Base-by-base conservation (phyloP, 306 rosid genomes). In the Vigna radiata region DNA sequence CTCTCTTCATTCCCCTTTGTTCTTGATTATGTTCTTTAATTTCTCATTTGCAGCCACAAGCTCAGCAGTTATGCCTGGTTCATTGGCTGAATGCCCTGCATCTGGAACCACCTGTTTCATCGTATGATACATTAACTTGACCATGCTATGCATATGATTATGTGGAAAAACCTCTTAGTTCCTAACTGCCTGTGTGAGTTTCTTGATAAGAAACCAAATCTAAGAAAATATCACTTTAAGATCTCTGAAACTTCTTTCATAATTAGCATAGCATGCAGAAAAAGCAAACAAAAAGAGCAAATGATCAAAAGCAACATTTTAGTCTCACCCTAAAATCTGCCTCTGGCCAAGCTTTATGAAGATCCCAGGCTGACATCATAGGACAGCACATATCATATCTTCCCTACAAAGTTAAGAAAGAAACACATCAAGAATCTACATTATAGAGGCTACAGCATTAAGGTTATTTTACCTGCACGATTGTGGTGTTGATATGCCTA, bases 281-380 rank as follows among this genome's bases (percentile, higher is more conserved):
- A 68, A 72, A 83, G 63, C 50, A 27, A 54, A 79, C n/a, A 16
- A 50, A 60, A 44, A 65, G 29, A 39, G 29, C 12, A 25, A 73
- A 54, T 61, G 62, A 76, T 25, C 66, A 66, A 17, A 31, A 77
- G 72, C 8, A 76, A 43, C 72, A 68, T 18, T 59, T 67, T 59
- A 39, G 16, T 70, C 85, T 71, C 76, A 94, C 97, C 93, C 81
- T 86, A 23, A 94, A 77, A 54, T 92, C 95, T 66, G 98, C 97
- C 84, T 94, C 98, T 52, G 98, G 97, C 97, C 98, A 94, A 58
- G 85, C 93, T 84, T 90, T 94, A 88, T 94, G 98, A 73, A 94
- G 97, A 88, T 94, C 98, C 98, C 98, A 94, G 59, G 98, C 97
- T 14, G 96, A 94, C 93, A 94, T 90, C 88, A 94, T 89, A 49